Evolutionary conservation across 139 green algal species (phyloP).

Genomic region (Edaphochlamys debaryana): DNA sequence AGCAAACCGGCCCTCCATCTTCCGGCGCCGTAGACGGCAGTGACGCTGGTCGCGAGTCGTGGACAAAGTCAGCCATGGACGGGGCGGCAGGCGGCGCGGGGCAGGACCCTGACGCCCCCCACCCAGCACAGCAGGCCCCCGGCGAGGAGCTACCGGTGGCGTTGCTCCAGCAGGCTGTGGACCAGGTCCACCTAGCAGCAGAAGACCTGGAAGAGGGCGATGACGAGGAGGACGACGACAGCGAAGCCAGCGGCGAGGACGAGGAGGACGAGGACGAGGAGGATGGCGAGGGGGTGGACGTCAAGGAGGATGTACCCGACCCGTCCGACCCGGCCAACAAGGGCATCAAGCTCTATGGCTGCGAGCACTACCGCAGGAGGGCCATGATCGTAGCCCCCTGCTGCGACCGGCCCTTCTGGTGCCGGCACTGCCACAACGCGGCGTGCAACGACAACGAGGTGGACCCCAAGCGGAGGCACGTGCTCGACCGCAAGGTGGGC

Average conservation of each 20-base stretch:
- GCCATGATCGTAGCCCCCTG: slow-evolving; percentile 87
- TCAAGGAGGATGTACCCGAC: background rate
- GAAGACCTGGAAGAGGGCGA: too few relatives aligned
- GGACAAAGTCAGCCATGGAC: too few relatives aligned
- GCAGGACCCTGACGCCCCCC: too few relatives aligned
- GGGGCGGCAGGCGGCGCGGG: too few relatives aligned
- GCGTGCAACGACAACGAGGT: slow-evolving; percentile 54
- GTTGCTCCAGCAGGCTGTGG: too few relatives aligned
- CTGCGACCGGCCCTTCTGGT: slow-evolving; percentile 83
- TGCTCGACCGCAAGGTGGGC: slow-evolving; percentile 77
- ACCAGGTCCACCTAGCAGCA: too few relatives aligned
- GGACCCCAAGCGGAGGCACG: slow-evolving; percentile 78
- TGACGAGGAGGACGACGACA: background rate
- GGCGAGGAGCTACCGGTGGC: too few relatives aligned
- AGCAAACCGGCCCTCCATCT: too few relatives aligned
- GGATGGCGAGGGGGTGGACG: background rate
- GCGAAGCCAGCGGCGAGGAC: background rate
- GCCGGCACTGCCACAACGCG: slow-evolving; percentile 91
- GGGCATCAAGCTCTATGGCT: slow-evolving; percentile 60
- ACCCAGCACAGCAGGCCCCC: too few relatives aligned
- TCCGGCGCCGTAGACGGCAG: too few relatives aligned
- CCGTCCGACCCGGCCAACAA: background rate
- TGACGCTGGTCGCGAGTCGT: too few relatives aligned
- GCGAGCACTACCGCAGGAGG: slow-evolving; percentile 84
- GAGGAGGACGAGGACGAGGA: background rate